Evolutionary conservation across 2,329 filamentous ascomycete species (phyloP), one percentile per base, ranked within the genome.

Genomic region (Catunica adiposa): DNA sequence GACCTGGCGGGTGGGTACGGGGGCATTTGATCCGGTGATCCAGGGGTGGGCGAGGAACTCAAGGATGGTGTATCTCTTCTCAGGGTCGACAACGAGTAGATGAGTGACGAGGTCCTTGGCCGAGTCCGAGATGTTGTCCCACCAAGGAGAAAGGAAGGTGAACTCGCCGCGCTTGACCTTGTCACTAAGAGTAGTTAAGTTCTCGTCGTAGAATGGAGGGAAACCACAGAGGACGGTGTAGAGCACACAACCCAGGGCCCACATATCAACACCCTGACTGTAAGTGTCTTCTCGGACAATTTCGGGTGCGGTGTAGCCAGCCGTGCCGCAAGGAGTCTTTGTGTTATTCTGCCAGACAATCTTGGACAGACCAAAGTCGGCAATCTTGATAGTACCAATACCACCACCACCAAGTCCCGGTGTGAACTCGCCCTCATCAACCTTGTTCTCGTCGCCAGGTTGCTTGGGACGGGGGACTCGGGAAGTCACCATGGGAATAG

Each of bases 241-340:
- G 3, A 98, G 75, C 9, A 98, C 92, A 66, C 92, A 98, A 14
- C 92, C 92, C 31, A 98, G 71, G 2, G 92, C 92, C 92, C 92
- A 98, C 92, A 98, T 98, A 65, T 98, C 92, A 48, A 98, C 92
- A 53, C 88, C 94, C 74, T 97, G 98, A 38, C 90, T 97, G 69
- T 98, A 98, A 22, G 89, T 82, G 70, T 98, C 92, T 69, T 98
- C 92, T 71, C 97, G 97, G 67, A 98, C 92, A 60, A 98, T 98
- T 66, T 98, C 92, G 6, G 92, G 92, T 2, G 92, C 92, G 3
- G 92, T 97, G 70, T 98, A 98, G 46, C 92, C 92, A 57, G 97
- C 92, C 0, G 92, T 98, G 57, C 92, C 92, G 67, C 92, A 98
- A n/a, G 92, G 92, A 2, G 92, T 98, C 87, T 96, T 97, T 8